Base-by-base conservation (phyloP, 805 yeast genomes). In the Candida corydali region DNA sequence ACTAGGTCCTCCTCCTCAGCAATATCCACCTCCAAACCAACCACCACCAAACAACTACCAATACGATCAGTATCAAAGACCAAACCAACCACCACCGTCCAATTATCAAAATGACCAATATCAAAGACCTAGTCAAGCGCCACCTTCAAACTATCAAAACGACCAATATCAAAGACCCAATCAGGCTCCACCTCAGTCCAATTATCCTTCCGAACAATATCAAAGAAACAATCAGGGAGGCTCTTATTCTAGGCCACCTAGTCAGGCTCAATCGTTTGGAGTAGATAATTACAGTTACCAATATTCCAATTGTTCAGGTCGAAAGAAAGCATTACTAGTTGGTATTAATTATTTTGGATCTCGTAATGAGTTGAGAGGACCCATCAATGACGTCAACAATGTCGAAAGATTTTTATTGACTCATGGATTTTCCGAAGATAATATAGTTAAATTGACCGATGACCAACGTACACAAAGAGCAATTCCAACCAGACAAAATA, bases 281-380 rank as follows among this genome's bases (percentile, higher is more conserved):
- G 50, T 43, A 14, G 44, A 41, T 8, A 43, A 44, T n/a, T 43
- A 55, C 49, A 66, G 63, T 14, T 75, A 63, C 49, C 80, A 78
- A 52, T 80, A 80, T 56, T 81, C 91, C 8, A 73, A 76, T 49
- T 82, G 89, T 64, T 62, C 75, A 4, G 94, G 95, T 10, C 67
- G 69, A 23, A 73, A 78, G 42, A 86, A 86, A 59, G 95, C 95
- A 2, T 55, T 86, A 37, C 52, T 85, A 34, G 69, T 86, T 39
- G 95, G 95, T 9, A 80, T 82, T 55, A 86, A 86, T 61, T 86
- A 86, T 58, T 66, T 75, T 42, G 88, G 88, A 5, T 61, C 81
- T 3, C 57, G 55, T 33, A 80, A 76, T 50, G 74, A 69, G 43
- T 61, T 86, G 32, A 66, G 78, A 29, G 95, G 95, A 1, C 86